Evolutionary conservation across 306 rosid species (phyloP).

Genomic region (Sophora flavescens): DNA sequence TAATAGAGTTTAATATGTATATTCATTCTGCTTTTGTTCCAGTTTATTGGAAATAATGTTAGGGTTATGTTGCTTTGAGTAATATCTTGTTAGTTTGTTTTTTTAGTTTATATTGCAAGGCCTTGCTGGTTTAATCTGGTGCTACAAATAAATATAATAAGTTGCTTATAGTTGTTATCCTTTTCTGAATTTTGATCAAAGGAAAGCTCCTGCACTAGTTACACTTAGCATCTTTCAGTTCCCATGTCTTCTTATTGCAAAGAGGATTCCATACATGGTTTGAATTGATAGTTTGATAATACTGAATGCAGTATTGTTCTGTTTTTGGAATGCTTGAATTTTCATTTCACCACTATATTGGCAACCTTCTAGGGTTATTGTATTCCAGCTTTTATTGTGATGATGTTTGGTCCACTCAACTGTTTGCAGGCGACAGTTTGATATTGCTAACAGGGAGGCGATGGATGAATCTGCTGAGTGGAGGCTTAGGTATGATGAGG

Average conservation of each 20-base stretch:
- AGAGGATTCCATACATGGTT: background rate
- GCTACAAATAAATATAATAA: background rate
- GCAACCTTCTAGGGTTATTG: background rate
- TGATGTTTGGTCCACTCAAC: slow-evolving; percentile 13
- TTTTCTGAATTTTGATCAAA: background rate
- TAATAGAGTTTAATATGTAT: too few species aligned
- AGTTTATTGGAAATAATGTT: too few species aligned
- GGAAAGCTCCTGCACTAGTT: background rate
- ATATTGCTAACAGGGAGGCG: slow-evolving; percentile 80
- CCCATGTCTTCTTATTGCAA: slow-evolving; percentile 3
- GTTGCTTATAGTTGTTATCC: background rate
- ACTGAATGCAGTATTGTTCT: background rate
- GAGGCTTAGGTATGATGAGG: slow-evolving; percentile 78
- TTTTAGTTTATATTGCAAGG: background rate
- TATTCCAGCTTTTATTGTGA: background rate
- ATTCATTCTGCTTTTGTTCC: background rate
- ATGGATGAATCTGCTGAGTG: slow-evolving; percentile 98
- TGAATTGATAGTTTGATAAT: slow-evolving; percentile 31
- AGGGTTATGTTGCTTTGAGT: background rate
- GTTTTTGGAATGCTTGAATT: background rate
- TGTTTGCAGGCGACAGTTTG: slow-evolving; percentile 70
- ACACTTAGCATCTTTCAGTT: slow-evolving; percentile 22
- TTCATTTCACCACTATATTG: background rate
- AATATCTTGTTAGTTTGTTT: background rate
- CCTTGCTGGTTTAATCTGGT: background rate